A percentile compares a stretch with the other conserved stretches of the same genome.
Conservation (phyloP, 1,284 basidiomycete genomes). For the Inonotus hispidus region DNA sequence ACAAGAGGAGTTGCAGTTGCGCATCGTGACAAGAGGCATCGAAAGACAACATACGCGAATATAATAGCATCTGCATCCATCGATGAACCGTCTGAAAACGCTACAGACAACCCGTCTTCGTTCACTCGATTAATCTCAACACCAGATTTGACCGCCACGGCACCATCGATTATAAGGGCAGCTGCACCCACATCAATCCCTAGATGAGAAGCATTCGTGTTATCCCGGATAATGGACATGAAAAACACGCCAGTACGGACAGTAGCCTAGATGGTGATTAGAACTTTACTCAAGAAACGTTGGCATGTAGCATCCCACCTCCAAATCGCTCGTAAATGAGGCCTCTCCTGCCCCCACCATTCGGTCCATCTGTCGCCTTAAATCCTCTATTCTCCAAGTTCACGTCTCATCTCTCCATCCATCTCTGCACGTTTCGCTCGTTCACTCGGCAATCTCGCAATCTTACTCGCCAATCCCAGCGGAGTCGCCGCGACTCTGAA, state of each 20-base stretch:
- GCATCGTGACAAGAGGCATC: not conserved
- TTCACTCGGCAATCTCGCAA: constrained; percentile 27
- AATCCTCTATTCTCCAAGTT: constrained; percentile 35
- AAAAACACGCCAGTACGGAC: not conserved
- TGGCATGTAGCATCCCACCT: constrained; percentile 23
- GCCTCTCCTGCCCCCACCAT: constrained; percentile 27
- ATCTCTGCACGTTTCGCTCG: constrained; percentile 25
- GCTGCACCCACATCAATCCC: constrained; percentile 39
- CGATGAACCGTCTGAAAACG: constrained; percentile 25
- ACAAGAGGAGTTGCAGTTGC: not conserved
- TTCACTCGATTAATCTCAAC: constrained; percentile 22
- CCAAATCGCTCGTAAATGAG: constrained; percentile 29
- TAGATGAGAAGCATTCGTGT: constrained; percentile 12
- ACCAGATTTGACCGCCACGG: constrained; percentile 26
- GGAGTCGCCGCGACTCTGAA: constrained; percentile 39
- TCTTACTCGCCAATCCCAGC: constrained; percentile 31
- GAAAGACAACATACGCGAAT: constrained; percentile 22
- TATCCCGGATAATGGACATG: not conserved
- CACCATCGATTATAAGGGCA: constrained; percentile 25
- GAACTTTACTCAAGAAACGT: not conserved
- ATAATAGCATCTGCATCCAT: constrained; percentile 26
- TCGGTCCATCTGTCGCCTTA: constrained; percentile 29
- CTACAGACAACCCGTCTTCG: constrained; percentile 18
- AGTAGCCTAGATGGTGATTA: constrained; percentile 7
- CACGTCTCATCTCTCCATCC: constrained; percentile 33